Evolutionary conservation across 257 asterid species (phyloP).

Genomic region (Capsicum pubescens): DNA sequence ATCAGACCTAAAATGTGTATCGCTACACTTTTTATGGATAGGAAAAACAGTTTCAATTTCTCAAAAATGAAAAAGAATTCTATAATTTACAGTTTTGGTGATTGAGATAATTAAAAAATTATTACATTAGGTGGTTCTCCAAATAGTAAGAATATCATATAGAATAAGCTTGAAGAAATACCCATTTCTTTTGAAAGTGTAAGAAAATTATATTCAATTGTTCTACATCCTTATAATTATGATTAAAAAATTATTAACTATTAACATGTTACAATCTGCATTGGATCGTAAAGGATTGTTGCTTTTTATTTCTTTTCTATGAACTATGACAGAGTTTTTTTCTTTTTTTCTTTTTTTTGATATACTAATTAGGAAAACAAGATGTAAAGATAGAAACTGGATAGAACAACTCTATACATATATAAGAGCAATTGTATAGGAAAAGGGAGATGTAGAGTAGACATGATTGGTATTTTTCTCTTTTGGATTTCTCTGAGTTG

Average conservation of each 20-base stretch:
- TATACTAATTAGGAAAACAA: too few species aligned
- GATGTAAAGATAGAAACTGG: too few species aligned
- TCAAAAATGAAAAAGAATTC: neutral
- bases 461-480: too few species aligned
- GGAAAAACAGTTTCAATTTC: neutral
- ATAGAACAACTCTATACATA: too few species aligned
- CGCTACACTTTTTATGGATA: neutral
- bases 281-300: neutral
- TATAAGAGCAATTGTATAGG: too few species aligned
- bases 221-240: neutral
- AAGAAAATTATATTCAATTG: neutral
- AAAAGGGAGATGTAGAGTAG: too few species aligned
- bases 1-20: too few species aligned
- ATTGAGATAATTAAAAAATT: neutral
- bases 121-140: neutral
- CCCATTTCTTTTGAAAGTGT: neutral
- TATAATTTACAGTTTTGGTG: neutral
- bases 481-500: too few species aligned
- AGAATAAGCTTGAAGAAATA: neutral
- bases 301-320: neutral
- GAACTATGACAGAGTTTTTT: neutral
- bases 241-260: neutral
- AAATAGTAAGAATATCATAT: neutral
- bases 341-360: too few species aligned
- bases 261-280: neutral